Evolutionary conservation across 148 eudicot species (phyloP), one percentile per base, ranked within the genome.

Genomic region (Vaccinium vitisidaea): DNA sequence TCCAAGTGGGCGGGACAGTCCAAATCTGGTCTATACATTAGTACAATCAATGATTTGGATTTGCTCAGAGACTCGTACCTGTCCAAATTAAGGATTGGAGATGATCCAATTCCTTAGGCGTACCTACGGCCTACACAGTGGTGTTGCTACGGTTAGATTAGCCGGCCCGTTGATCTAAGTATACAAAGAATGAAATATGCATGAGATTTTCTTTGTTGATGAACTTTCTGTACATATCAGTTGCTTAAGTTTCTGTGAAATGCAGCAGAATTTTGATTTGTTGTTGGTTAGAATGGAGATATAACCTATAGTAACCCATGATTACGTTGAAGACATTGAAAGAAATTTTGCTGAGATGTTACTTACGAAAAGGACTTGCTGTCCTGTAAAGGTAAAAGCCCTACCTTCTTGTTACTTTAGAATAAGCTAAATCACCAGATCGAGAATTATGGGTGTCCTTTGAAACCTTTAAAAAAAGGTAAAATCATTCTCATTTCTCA

Each of bases 271-370:
- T 30, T 79, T 56, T 79, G 82, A 36, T 79, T 79, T 56, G 0
- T 32, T 55, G 69, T 67, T 8, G 50, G 82, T 55, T 79, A 63
- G 54, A 18, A 39, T 58, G 82, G 73, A 80, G 50, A 36, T 59
- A 58, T 59, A 36, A 6, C 73, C 52, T 43, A 23, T n/a, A 69
- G 74, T 69, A 23, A 23, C n/a, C 39, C 75, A 63, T 65, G 55
- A 81, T 63, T 81, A 23, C 50, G 12, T 53, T 25, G 14, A 65
- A 46, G 56, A 63, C 39, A 13, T 48, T 4, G 15, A 81, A 43
- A 9, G 71, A 65, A 12, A 65, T 23, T 63, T 49, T 18, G 75
- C 27, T 18, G 15, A 59, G 83, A 79, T 18, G 67, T 80, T 39
- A 23, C n/a, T 39, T 10, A 8, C 32, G 14, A 30, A 39, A 59